Conservation (phyloP, 352 stramenopile species). For the Pythium myriotylum region DNA sequence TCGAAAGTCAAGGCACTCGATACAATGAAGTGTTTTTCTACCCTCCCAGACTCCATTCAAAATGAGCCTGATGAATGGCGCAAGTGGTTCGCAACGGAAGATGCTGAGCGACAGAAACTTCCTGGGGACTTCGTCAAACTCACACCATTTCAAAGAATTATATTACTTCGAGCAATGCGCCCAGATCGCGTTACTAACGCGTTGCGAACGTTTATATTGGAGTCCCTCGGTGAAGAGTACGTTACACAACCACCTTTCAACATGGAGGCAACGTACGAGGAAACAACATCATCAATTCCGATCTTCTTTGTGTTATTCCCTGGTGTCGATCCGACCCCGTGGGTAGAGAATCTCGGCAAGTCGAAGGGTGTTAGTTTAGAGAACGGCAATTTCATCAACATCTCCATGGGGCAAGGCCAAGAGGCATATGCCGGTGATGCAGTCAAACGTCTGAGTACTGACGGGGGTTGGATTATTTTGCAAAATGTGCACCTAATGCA, state of each 20-base stretch:
- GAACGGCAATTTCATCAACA: conserved; percentile 96
- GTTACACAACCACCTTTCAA: conserved; percentile 93
- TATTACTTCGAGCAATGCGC: conserved; percentile 91
- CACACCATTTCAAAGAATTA: conserved; percentile 81
- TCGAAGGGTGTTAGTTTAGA: conserved; percentile 90
- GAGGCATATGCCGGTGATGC: conserved; percentile 92
- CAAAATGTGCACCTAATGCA: conserved; percentile 97
- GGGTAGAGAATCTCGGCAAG: conserved; percentile 92
- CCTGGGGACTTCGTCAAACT: conserved; percentile 92
- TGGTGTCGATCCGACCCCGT: conserved; percentile 94
- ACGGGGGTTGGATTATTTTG: conserved; percentile 95
- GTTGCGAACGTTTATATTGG: conserved; percentile 90
- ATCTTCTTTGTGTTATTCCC: conserved; percentile 97
- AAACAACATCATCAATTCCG: conserved; percentile 91
- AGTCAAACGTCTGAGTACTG: conserved; percentile 89
- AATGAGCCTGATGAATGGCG: conserved; percentile 96
- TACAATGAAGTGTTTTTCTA: conserved; percentile 90
- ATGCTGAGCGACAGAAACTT: conserved; percentile 93
- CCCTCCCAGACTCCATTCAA: conserved; percentile 95
- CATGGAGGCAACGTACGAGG: conserved; percentile 90
- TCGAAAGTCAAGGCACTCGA: conserved; percentile 94
- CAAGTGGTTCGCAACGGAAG: conserved; percentile 95
- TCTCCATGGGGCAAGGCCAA: conserved; percentile 92
- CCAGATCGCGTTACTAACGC: conserved; percentile 95
- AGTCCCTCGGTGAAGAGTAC: conserved; percentile 90